Base-by-base conservation (phyloP, 805 yeast species). In the Saccharomycopsis capsularis region DNA sequence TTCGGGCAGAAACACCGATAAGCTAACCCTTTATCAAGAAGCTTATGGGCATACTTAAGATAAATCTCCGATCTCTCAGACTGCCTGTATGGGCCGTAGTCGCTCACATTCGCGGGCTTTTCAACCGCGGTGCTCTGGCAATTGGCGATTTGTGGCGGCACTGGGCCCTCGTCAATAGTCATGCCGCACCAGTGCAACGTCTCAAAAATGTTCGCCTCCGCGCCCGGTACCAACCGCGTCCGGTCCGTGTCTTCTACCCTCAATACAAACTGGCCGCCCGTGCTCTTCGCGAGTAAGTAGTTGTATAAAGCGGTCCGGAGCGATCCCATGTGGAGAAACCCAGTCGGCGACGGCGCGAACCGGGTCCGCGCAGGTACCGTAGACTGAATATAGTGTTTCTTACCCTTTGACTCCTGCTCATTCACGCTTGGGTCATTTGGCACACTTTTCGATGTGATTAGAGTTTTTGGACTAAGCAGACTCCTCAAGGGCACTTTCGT, bases 301-400 rank as follows among this genome's bases (percentile, higher is more conserved):
- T 93, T 93, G 66, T 88, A 93, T 18, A 93, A 65, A 0, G 98
- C 98, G 0, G 99, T 93, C 62, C 99, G 69, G 41, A 93, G 62
- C 0, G 97, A 90, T 0, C 99, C 99, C 51, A 93, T 63, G 62
- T 93, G 99, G n/a, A 93, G 70, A 53, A 78, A 78, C 0, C 99
- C 99, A 0, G 99, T 93, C 1, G 99, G 99, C 1, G 97, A 89
- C 0, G 99, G 99, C 0, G 99, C 99, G 65, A 93, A 93, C 55
- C 99, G 68, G 1, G 98, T 86, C 55, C 96, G 66, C 0, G 81
- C 95, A 0, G 93, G 48, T 15, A n/a, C 24, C 15, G 6, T 4
- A n/a, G 44, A 36, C 25, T 41, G 44, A n/a, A 41, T 27, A 30
- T 29, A n/a, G n/a, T n/a, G n/a, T n/a, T n/a, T n/a, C n/a, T n/a